A percentile compares a stretch with the other conserved stretches of the same genome.
phyloP scores from a whole-genome alignment of 352 stramenopile genomes.

The Pythium biforme region DNA sequence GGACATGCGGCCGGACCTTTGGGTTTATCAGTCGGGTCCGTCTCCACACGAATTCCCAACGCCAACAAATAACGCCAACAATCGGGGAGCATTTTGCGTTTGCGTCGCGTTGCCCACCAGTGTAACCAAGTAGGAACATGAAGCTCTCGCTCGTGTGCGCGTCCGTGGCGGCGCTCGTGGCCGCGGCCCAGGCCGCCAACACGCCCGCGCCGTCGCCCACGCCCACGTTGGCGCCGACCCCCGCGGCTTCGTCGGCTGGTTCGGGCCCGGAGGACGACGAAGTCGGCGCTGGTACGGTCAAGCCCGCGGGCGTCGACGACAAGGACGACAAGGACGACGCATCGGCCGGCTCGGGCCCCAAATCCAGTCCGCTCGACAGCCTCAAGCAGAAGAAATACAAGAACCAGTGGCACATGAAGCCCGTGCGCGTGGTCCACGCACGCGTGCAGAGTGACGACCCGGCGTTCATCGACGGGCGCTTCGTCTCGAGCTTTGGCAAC shows the following conservation, averaged over 20 bases:
- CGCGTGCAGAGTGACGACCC: conserved; percentile 77
- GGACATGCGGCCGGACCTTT: neutral
- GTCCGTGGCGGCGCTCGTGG: conserved; percentile 11
- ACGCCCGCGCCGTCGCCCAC: conserved; percentile 1
- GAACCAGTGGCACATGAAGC: conserved; percentile 63
- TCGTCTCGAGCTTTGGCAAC: conserved; percentile 60
- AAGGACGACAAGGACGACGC: neutral
- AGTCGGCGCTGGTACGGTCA: conserved; percentile 15
- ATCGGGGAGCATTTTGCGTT: neutral
- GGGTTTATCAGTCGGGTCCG: conserved; percentile 3
- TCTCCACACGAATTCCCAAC: neutral
- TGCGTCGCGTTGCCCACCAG: neutral
- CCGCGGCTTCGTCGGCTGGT: conserved; percentile 5
- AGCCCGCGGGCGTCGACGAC: neutral
- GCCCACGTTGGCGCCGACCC: neutral
- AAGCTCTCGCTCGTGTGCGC: conserved; percentile 22
- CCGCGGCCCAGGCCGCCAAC: conserved; percentile 2
- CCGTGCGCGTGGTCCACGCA: conserved; percentile 64
- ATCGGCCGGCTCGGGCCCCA: neutral
- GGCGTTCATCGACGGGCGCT: conserved; percentile 51
- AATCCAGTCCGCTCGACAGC: conserved; percentile 20
- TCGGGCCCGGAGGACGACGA: conserved; percentile 5
- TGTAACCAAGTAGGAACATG: conserved; percentile 3
- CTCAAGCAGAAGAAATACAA: conserved; percentile 27
- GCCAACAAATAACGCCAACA: neutral